Evolutionary conservation across 768 basidiomycete genomes (phyloP), one percentile per base, ranked within the genome.

Genomic region (Hemileccinum impolitum): DNA sequence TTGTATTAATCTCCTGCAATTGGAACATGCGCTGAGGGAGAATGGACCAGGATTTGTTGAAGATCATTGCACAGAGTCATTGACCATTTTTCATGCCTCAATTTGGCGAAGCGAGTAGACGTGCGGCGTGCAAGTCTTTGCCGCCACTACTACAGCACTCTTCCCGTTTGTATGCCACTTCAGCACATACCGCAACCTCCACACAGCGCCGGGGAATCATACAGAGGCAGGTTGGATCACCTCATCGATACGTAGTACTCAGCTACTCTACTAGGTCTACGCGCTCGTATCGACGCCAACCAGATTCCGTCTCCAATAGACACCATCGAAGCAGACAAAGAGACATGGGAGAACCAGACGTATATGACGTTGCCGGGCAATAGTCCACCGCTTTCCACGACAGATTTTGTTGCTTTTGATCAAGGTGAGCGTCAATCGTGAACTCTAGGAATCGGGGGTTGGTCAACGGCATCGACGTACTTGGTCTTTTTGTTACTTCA

Each of bases 281-380:
- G 89, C 35, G 77, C 86, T 39, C 81, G 84, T 49, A 91, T 99
- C 58, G 90, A 97, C 65, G 84, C 88, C 7, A 78, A 72, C 57
- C 93, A 95, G 62, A 84, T 98, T 25, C 96, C 96, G n/a, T 94
- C 93, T 3, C 87, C 92, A 19, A 82, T 90, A 14, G 84, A 87
- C 36, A 74, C 82, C 12, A 82, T 88, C 44, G 88, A 91, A 58
- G 68, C 75, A 6, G 94, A 97, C 76, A 82, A 87, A 54, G 77
- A 80, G 50, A 71, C 79, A 73, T 92, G 89, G 84, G 83, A 88
- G 59, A 72, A 79, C 18, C 78, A 87, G 57, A 72, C 78, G 34
- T 91, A 83, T 56, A 74, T 79, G 72, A 84, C 82, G 9, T 71
- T 85, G 21, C 75, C 79, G 13, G 77, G 77, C 0, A 70, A 72